A percentile compares a stretch with the other conserved stretches of the same genome.
phyloP scores from a whole-genome alignment of 306 rosid genomes.

The Dalbergia cultrata region DNA sequence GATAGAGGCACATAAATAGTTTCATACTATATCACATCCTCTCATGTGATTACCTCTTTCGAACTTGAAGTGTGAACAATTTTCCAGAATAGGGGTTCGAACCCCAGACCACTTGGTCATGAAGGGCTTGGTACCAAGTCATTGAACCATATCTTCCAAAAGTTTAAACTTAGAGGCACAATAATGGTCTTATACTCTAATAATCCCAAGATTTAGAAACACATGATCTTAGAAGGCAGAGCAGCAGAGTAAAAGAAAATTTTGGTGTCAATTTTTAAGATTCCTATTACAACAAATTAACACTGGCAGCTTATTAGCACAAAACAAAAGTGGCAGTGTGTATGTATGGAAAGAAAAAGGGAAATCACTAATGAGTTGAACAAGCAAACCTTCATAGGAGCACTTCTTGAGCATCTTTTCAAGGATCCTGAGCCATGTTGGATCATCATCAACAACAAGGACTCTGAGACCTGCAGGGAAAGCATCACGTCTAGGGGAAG shows the following conservation, averaged over 20 bases:
- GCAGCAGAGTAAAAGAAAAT: conserved; percentile 35
- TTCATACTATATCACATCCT: no score
- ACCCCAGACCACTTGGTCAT: no score
- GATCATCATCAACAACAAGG: conserved; percentile 96
- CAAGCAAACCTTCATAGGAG: conserved; percentile 76
- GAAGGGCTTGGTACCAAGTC: no score
- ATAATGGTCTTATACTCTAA: no score
- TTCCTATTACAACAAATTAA: conserved; percentile 18
- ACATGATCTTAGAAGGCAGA: background rate
- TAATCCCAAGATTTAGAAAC: no score
- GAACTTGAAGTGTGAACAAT: no score
- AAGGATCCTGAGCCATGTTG: conserved; percentile 94
- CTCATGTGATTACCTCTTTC: no score
- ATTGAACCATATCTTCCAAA: no score
- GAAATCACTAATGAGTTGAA: background rate
- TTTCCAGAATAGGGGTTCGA: no score
- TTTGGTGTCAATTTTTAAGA: conserved; percentile 3
- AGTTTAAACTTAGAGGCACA: no score
- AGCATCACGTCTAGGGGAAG: conserved; percentile 73
- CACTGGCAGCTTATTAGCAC: conserved; percentile 15
- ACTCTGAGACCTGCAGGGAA: conserved; percentile 94
- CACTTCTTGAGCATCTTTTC: conserved; percentile 99
- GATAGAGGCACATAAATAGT: no score
- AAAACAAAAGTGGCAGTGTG: conserved; percentile 21
- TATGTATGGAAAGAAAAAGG: background rate